Evolutionary conservation across 805 yeast genomes (phyloP).

Genomic region (Saccharomycopsis lassenensis): DNA sequence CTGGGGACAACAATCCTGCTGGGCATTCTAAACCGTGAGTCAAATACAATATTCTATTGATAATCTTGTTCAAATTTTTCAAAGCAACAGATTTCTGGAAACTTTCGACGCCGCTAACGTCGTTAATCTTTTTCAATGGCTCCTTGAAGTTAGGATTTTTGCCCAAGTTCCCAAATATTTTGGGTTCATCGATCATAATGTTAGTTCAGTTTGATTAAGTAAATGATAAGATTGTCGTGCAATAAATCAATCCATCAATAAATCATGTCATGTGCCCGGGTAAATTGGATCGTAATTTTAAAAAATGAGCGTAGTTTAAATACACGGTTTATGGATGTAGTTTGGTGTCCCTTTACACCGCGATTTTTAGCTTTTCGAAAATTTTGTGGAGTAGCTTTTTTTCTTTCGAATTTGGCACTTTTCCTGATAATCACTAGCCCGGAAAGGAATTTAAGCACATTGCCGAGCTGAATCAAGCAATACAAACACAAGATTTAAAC

Average conservation of each 20-base stretch:
- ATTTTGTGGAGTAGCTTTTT: no score
- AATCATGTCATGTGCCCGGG: no score
- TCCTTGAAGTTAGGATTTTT: conserved; percentile 20
- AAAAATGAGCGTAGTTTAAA: no score
- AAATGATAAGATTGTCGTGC: no score
- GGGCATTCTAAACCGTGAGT: conserved; percentile 30
- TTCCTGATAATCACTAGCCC: not conserved
- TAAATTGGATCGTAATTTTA: no score
- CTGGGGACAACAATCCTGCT: conserved; percentile 16
- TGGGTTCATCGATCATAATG: conserved; percentile 17
- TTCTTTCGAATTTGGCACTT: no score
- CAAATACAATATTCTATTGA: conserved; percentile 29
- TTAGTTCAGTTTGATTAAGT: no score
- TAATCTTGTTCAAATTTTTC: conserved; percentile 27
- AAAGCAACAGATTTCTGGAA: conserved; percentile 38
- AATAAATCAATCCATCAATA: no score
- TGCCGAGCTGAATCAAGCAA: not conserved
- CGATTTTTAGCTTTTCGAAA: no score
- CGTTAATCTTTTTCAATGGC: conserved; percentile 37
- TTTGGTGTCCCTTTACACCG: no score
- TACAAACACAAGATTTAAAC: not conserved
- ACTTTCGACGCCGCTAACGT: conserved; percentile 28
- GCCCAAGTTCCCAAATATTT: conserved; percentile 14
- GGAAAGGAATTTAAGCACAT: not conserved
- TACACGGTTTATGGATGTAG: no score